These are phyloP conservation scores for Saururus chinensis DNA, from an alignment of 164 flowering plant genomes.

Conservation along the genomic window DNA sequence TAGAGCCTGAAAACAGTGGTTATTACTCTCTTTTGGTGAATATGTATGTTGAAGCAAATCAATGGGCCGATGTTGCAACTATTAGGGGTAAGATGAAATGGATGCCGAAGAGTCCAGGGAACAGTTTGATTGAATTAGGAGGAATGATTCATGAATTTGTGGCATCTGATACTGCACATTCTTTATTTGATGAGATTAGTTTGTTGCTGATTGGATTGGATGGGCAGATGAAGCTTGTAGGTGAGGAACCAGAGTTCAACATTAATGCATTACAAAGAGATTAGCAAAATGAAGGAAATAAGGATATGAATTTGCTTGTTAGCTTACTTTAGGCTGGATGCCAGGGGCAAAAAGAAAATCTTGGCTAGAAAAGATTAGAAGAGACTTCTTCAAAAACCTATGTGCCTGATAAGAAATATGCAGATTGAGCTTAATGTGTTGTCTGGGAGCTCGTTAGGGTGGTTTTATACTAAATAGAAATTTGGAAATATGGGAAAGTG, in stretches of 20 bases:
- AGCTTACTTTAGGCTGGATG: not conserved
- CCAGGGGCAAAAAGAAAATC: not conserved
- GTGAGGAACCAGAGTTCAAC: constrained; percentile 7
- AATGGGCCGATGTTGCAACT: constrained; percentile 56
- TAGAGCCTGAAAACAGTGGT: constrained; percentile 73
- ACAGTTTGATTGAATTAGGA: constrained; percentile 67
- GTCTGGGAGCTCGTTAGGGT: too few relatives aligned
- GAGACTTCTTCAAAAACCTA: too few relatives aligned
- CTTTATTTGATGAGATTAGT: constrained; percentile 30
- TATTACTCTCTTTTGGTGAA: constrained; percentile 39
- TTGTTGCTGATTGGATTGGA: constrained; percentile 34
- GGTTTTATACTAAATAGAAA: too few relatives aligned
- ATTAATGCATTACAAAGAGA: not conserved
- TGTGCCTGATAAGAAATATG: too few relatives aligned
- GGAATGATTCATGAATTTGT: constrained; percentile 49
- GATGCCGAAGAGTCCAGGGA: constrained; percentile 56
- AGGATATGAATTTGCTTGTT: not conserved
- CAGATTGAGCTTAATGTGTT: too few relatives aligned
- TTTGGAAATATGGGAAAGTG: too few relatives aligned
- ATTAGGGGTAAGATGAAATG: constrained; percentile 41
- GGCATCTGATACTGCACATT: constrained; percentile 49
- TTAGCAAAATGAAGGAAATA: not conserved
- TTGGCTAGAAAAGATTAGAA: too few relatives aligned
- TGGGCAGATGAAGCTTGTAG: constrained; percentile 32
- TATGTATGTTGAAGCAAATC: constrained; percentile 59